phyloP scores from a whole-genome alignment of 1,284 basidiomycete species.

The Tylopilus sp. region DNA sequence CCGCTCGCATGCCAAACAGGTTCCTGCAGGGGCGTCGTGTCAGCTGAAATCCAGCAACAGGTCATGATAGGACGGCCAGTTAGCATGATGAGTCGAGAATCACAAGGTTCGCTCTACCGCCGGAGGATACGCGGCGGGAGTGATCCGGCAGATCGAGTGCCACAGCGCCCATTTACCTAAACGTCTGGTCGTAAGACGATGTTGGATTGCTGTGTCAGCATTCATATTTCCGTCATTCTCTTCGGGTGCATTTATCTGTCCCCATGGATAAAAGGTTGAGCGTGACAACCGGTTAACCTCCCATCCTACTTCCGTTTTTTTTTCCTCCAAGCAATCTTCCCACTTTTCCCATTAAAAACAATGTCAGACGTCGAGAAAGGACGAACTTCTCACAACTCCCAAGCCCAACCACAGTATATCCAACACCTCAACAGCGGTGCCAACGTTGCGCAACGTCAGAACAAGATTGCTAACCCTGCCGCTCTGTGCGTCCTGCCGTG shows the following conservation, averaged over 20 bases:
- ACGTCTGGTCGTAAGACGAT: neutral
- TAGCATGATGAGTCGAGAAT: no score
- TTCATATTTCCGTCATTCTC: constrained; percentile 10
- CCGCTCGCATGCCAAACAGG: neutral
- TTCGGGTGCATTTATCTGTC: constrained; percentile 17
- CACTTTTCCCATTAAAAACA: constrained; percentile 8
- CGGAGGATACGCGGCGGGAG: neutral
- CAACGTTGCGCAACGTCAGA: constrained; percentile 14
- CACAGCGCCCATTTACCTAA: neutral
- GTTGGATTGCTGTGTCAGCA: constrained; percentile 22
- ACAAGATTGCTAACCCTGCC: constrained; percentile 49
- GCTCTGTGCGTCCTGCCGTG: constrained; percentile 40
- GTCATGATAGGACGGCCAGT: no score
- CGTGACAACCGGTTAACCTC: neutral
- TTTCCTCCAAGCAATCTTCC: neutral
- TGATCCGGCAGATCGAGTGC: neutral
- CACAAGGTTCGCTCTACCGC: neutral
- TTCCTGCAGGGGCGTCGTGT: no score
- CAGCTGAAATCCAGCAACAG: no score
- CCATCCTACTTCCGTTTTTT: neutral
- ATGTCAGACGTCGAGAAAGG: constrained; percentile 38
- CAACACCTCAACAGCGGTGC: constrained; percentile 13
- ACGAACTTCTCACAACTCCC: constrained; percentile 14
- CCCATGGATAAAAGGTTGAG: constrained; percentile 24
- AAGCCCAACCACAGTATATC: constrained; percentile 5